A percentile compares a stretch with the other conserved stretches of the same genome.
phyloP scores from a whole-genome alignment of 805 yeast species.

The Hanseniaspora valbyensis region DNA sequence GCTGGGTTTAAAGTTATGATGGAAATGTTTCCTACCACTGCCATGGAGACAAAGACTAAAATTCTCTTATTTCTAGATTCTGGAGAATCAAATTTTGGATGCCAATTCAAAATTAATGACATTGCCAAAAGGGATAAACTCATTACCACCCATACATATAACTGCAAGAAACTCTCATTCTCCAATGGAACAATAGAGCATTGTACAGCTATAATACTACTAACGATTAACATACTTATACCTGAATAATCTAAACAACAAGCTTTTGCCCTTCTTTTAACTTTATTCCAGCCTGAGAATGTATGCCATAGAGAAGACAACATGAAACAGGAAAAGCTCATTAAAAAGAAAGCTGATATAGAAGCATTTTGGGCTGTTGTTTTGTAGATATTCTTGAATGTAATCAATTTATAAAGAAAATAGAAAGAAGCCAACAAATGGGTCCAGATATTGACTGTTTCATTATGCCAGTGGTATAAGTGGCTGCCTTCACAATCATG shows the following conservation, averaged over 20 bases:
- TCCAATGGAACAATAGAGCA: constrained; percentile 27
- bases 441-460: constrained; percentile 87
- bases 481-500: constrained; percentile 12
- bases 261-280: constrained; percentile 53
- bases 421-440: constrained; percentile 62
- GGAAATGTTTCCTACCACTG: constrained; percentile 62
- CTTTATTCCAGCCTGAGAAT: constrained; percentile 62
- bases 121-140: constrained; percentile 42
- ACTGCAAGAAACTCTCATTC: background rate
- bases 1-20: constrained; percentile 26
- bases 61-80: constrained; percentile 73
- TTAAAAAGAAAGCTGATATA: constrained; percentile 38
- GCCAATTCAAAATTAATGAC: constrained; percentile 80
- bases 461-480: constrained; percentile 55
- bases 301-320: constrained; percentile 90
- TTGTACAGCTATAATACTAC: constrained; percentile 78
- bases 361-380: constrained; percentile 36
- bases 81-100: constrained; percentile 81
- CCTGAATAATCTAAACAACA: constrained; percentile 96
- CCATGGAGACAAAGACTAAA: constrained; percentile 65
- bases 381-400: constrained; percentile 38
- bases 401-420: constrained; percentile 41
- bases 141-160: background rate
- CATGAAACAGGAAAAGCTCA: constrained; percentile 64
- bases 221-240: constrained; percentile 78